Evolutionary conservation across 495 filamentous ascomycete species (phyloP), one percentile per base, ranked within the genome.

Genomic region (Xylaria curta): DNA sequence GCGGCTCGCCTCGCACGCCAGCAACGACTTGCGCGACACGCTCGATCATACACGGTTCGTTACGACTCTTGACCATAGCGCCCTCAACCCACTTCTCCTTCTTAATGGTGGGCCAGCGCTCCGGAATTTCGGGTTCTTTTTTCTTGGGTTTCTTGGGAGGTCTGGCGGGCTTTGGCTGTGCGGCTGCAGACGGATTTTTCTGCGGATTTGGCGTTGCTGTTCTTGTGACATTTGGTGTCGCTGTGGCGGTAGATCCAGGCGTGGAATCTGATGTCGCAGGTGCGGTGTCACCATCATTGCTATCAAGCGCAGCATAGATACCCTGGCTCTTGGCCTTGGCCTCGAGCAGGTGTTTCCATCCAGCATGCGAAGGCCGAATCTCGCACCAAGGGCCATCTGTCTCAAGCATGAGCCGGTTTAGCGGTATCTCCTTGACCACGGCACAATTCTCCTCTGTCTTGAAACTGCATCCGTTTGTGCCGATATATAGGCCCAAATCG

Each of bases 321-420:
- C 69, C 69, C 49, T 71, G 62, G 28, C 38, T 54, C 26, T 72
- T 51, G 44, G 67, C 67, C 70, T 76, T 51, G 61, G 73, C 51
- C 64, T 80, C 76, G 21, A 86, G 72, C 2, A 91, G 73, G 68
- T 84, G 88, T 76, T 85, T 85, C 75, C 86, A 88, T 19, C 89
- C 87, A 63, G 89, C 90, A 77, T 93, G 91, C 31, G 82, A 87
- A 0, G 88, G 87, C 46, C 90, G 81, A 21, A 92, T 89, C 76
- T 92, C 90, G 73, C 90, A 92, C 94, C 95, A 98, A 38, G 94
- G 94, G 10, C 95, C 95, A 82, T 98, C 95, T 7, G 94, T 98
- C 86, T 98, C 94, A 56, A 98, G 87, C 86, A 97, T 95, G 59
- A 98, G 76, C 61, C 89, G 74, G 26, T 90, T 88, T 42, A 98